Conservation (phyloP, 768 basidiomycete genomes). For the Rhodotorula kratochvilovae region DNA sequence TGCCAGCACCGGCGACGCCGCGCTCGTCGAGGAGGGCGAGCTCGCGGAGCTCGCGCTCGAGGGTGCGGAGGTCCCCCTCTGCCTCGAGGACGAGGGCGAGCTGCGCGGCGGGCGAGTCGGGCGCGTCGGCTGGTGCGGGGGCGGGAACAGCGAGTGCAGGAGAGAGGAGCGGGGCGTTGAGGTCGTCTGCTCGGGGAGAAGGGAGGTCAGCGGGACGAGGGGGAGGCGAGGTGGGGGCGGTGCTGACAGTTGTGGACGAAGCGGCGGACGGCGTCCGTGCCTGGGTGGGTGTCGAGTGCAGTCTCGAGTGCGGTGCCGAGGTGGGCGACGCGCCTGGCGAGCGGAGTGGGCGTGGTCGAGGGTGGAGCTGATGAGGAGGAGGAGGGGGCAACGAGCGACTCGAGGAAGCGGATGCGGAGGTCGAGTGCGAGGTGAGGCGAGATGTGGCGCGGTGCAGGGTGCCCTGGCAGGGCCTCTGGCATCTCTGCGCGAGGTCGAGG, state of each 20-base stretch:
- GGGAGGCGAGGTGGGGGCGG: neutral
- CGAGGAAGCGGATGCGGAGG: conserved; percentile 41
- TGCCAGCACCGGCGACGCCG: conserved; percentile 27
- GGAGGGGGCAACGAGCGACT: conserved; percentile 25
- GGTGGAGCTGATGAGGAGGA: neutral
- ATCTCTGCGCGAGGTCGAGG: too few relatives aligned
- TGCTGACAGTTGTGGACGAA: conserved; percentile 39
- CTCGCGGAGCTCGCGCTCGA: conserved; percentile 41
- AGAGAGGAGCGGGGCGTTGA: conserved; percentile 34
- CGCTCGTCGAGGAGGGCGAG: conserved; percentile 27
- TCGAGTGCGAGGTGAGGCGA: conserved; percentile 29
- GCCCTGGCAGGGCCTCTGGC: neutral
- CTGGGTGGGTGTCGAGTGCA: conserved; percentile 14
- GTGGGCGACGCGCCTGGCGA: conserved; percentile 18
- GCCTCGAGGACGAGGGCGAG: conserved; percentile 39
- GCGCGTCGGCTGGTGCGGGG: neutral
- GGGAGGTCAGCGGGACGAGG: neutral
- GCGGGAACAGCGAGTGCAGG: conserved; percentile 16
- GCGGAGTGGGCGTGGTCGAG: neutral
- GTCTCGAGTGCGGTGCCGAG: conserved; percentile 19
- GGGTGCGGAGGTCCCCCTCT: conserved; percentile 30
- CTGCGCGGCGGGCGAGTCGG: conserved; percentile 21
- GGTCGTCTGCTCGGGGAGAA: conserved; percentile 25
- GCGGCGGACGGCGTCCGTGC: conserved; percentile 35
- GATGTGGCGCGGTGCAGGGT: neutral